Evolutionary conservation across 768 basidiomycete genomes (phyloP), one percentile per base, ranked within the genome.

Genomic region (Gelatoporia subvermispora): DNA sequence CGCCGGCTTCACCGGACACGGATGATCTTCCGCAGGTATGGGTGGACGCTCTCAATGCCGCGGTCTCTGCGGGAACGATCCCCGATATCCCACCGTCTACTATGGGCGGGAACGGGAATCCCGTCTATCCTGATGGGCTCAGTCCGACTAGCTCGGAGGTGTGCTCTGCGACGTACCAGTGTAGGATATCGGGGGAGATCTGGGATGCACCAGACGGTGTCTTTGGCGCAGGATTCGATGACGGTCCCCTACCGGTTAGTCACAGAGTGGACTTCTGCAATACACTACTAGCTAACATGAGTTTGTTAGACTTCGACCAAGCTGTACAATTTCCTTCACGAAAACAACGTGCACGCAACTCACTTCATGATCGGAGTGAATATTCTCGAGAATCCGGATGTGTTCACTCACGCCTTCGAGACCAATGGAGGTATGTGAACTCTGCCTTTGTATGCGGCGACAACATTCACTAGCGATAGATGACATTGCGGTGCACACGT

Each of bases 291-390:
- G 28, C 20, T 20, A 34, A n/a, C 28, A 50, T 41, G 38, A 17
- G 43, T 42, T 47, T 43, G 43, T 58, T 43, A 70, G 65, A 50
- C 67, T 2, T 70, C 69, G 4, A 52, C 60, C 11, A 41, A 45
- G 10, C 76, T 95, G 17, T 78, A 88, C 59, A 58, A 76, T 7
- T 94, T 91, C 64, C 71, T 95, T 42, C 54, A 72, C 50, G 46
- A 70, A n/a, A 75, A 93, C 49, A 79, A 84, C 51, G 65, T 81
- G 48, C 75, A 65, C n/a, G 83, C 82, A 3, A 94, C 93, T 4
- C 91, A 94, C 62, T 95, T 94, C 65, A 79, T 93, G 73, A 94
- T 96, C 54, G 93, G 93, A 16, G 61, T 75, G 28, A 87, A 92
- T 61, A 86, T 93, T 49, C 57, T 87, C 22, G 43, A 61, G 36